Evolutionary conservation across 345 rosid genomes (phyloP).

Genomic region (Raphanus sativus): DNA sequence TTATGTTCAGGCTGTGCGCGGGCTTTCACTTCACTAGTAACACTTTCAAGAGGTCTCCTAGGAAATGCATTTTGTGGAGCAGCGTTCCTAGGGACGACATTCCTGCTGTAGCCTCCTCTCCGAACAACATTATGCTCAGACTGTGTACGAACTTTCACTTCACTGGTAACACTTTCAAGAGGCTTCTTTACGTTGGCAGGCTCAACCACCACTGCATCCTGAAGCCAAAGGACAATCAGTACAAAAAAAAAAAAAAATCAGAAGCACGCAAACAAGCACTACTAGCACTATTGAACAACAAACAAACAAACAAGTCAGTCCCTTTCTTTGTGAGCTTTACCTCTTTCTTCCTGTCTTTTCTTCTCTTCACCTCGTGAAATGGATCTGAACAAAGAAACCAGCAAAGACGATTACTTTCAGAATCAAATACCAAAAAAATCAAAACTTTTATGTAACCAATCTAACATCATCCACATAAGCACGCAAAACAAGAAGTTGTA

Average conservation of each 20-base stretch:
- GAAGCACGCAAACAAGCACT: neutral
- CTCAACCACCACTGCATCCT: constrained; percentile 2
- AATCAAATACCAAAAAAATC: neutral
- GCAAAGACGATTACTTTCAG: too few species aligned
- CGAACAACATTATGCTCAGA: neutral
- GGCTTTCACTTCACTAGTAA: neutral
- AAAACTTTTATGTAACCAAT: neutral
- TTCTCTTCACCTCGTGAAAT: constrained; percentile 14
- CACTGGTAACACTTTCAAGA: neutral
- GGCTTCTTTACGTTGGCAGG: neutral
- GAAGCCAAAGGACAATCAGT: neutral
- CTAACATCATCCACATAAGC: neutral
- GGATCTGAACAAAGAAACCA: neutral
- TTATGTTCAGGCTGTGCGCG: neutral
- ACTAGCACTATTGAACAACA: neutral
- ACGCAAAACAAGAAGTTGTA: too few species aligned
- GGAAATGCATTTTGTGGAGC: neutral
- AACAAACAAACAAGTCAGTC: neutral
- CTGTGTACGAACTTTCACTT: constrained; percentile 2
- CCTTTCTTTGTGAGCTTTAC: neutral
- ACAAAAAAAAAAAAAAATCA: neutral
- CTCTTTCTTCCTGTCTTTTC: constrained; percentile 15
- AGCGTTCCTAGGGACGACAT: neutral
- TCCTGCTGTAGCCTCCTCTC: constrained; percentile 3
- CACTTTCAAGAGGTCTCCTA: neutral